These are phyloP conservation scores for Mycena galopus DNA, from an alignment of 768 basidiomycete species.

Conservation along the genomic window DNA sequence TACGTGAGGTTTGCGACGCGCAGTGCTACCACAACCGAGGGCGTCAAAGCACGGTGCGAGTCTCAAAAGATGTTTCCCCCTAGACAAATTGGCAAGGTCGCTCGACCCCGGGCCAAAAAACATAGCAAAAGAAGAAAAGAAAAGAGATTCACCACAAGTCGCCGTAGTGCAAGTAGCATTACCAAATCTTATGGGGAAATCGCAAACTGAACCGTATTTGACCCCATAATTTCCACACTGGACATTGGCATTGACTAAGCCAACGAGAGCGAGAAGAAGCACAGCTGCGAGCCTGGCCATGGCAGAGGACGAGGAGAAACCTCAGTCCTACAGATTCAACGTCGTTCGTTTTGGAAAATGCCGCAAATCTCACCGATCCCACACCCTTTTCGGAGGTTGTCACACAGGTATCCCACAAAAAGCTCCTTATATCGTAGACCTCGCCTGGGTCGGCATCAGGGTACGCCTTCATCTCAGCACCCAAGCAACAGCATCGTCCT, in stretches of 20 bases:
- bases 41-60: constrained; percentile 63
- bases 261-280: constrained; percentile 13
- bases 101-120: too few species aligned
- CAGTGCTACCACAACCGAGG: too few species aligned
- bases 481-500: too few species aligned
- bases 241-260: constrained; percentile 23
- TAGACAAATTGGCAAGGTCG: too few species aligned
- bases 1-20: too few species aligned
- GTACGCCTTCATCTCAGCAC: too few species aligned
- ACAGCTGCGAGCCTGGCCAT: constrained; percentile 22
- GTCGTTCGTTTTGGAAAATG: neutral
- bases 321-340: too few species aligned
- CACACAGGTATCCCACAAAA: neutral
- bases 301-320: neutral
- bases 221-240: constrained; percentile 80
- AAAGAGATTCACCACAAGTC: too few species aligned
- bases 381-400: neutral
- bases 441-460: neutral
- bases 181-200: constrained; percentile 88
- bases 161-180: constrained; percentile 77
- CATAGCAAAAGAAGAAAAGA: too few species aligned
- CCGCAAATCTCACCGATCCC: too few species aligned
- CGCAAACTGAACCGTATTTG: constrained; percentile 68
- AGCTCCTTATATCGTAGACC: neutral
- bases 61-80: constrained; percentile 87